Conservation (phyloP, 208 protist species). For the Vickermania ingenoplastis region DNA sequence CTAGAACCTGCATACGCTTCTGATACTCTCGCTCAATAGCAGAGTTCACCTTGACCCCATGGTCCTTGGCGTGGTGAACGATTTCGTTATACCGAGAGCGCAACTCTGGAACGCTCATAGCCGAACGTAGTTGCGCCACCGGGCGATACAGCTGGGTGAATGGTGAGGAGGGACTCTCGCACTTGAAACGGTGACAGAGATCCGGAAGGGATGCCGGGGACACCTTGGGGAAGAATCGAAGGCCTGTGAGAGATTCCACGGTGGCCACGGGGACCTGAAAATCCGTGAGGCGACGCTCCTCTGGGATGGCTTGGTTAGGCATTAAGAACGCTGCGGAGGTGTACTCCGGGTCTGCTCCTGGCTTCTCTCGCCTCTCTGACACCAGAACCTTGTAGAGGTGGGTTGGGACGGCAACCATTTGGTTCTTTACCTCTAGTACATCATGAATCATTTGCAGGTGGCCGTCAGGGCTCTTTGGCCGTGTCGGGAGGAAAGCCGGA, state of each 20-base stretch:
- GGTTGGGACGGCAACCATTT: conserved; percentile 64
- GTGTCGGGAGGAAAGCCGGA: conserved; percentile 45
- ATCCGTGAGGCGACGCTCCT: conserved; percentile 49
- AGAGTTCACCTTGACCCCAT: background rate
- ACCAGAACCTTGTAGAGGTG: conserved; percentile 81
- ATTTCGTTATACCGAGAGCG: background rate
- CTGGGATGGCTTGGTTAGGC: conserved; percentile 58
- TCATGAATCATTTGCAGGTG: conserved; percentile 6
- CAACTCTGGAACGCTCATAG: conserved; percentile 43
- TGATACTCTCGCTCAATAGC: background rate
- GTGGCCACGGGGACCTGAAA: conserved; percentile 56
- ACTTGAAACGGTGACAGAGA: conserved; percentile 42
- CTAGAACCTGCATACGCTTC: background rate
- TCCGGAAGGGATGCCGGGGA: conserved; percentile 19
- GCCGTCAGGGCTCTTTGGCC: conserved; percentile 17
- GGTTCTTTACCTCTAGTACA: conserved; percentile 1
- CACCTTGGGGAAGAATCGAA: conserved; percentile 64
- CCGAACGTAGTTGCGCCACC: conserved; percentile 49
- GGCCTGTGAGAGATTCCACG: conserved; percentile 52
- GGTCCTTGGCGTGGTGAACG: background rate
- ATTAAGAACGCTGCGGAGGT: conserved; percentile 61
- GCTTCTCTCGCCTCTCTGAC: conserved; percentile 16
- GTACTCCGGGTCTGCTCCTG: conserved; percentile 9
- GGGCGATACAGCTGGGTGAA: conserved; percentile 44
- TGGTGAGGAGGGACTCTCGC: conserved; percentile 23